A percentile compares a stretch with the other conserved stretches of the same genome.
Evolutionary conservation across 2,329 filamentous ascomycete species (phyloP).

Genomic region (Leptographium flavum): DNA sequence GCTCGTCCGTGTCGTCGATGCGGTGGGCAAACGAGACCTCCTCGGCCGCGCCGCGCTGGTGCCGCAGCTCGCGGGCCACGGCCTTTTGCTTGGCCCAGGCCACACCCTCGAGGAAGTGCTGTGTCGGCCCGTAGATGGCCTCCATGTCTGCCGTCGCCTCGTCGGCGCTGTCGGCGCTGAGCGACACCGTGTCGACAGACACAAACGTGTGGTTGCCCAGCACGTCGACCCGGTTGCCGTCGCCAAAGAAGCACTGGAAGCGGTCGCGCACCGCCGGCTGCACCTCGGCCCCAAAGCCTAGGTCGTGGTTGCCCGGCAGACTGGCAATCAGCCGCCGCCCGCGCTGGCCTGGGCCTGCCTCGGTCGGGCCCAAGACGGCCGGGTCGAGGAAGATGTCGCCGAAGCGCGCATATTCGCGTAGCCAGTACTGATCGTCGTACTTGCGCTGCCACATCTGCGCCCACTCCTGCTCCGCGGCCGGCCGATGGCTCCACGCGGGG

Average conservation of each 20-base stretch:
- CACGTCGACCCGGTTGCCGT: constrained; percentile 80
- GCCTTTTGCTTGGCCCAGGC: constrained; percentile 51
- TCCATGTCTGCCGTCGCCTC: constrained; percentile 37
- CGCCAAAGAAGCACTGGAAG: constrained; percentile 80
- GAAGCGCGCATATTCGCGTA: constrained; percentile 75
- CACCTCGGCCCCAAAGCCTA: constrained; percentile 79
- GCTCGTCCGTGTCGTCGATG: constrained; percentile 39
- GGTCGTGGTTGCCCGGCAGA: constrained; percentile 86
- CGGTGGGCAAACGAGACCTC: constrained; percentile 42
- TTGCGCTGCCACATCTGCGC: constrained; percentile 55
- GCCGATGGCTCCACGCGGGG: constrained; percentile 40
- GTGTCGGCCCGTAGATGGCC: constrained; percentile 60
- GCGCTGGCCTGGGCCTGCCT: constrained; percentile 41
- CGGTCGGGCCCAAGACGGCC: constrained; percentile 43
- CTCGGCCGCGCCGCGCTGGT: constrained; percentile 45
- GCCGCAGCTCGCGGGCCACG: constrained; percentile 52
- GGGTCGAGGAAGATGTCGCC: constrained; percentile 67
- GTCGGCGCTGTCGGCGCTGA: constrained; percentile 54
- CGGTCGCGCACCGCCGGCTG: constrained; percentile 67
- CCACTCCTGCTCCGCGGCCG: constrained; percentile 35
- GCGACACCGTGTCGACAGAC: constrained; percentile 74
- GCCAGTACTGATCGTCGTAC: constrained; percentile 75
- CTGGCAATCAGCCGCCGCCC: constrained; percentile 70
- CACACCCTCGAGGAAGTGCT: constrained; percentile 60
- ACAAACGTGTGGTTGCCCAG: constrained; percentile 94